phyloP scores from a whole-genome alignment of 2,329 filamentous ascomycete species.

The Fusarium subtropicale region DNA sequence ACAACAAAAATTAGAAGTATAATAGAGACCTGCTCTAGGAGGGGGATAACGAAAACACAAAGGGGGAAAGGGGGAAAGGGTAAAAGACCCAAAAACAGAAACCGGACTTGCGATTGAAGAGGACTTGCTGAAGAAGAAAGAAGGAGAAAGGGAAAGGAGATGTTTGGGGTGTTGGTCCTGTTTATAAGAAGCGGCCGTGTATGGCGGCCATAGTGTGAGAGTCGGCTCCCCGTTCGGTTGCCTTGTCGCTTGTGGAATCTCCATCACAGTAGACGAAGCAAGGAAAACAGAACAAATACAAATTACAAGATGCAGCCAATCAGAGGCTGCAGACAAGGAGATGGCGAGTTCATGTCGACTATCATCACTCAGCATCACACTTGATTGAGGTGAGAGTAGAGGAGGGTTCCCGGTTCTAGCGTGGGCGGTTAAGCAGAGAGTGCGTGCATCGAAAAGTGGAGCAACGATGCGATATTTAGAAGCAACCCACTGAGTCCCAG shows the following conservation, averaged over 20 bases:
- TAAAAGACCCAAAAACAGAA: conserved; percentile 58
- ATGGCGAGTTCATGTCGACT: conserved; percentile 36
- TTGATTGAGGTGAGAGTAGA: background rate
- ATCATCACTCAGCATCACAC: conserved; percentile 38
- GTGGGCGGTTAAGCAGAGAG: conserved; percentile 45
- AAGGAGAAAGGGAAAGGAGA: conserved; percentile 50
- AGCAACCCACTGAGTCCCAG: conserved; percentile 20
- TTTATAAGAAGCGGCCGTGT: conserved; percentile 46
- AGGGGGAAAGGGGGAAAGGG: conserved; percentile 53
- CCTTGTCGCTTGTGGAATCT: conserved; percentile 26
- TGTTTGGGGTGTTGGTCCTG: conserved; percentile 50
- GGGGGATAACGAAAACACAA: conserved; percentile 53
- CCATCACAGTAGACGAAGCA: conserved; percentile 12
- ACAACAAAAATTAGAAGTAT: conserved; percentile 52
- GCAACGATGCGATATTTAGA: conserved; percentile 35
- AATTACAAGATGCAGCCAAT: conserved; percentile 35
- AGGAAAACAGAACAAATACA: background rate
- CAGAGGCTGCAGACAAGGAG: conserved; percentile 33
- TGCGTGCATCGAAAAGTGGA: conserved; percentile 36
- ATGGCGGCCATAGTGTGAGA: conserved; percentile 26
- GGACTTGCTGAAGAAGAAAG: conserved; percentile 74
- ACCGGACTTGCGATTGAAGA: conserved; percentile 64
- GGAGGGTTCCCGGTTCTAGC: conserved; percentile 30
- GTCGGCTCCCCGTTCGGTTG: conserved; percentile 11
- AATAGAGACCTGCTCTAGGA: conserved; percentile 68